Percentiles rank a stretch among this genome's conserved stretches.
Conservation (phyloP, 169 alveolate species). For the Eimeria zaria region DNA sequence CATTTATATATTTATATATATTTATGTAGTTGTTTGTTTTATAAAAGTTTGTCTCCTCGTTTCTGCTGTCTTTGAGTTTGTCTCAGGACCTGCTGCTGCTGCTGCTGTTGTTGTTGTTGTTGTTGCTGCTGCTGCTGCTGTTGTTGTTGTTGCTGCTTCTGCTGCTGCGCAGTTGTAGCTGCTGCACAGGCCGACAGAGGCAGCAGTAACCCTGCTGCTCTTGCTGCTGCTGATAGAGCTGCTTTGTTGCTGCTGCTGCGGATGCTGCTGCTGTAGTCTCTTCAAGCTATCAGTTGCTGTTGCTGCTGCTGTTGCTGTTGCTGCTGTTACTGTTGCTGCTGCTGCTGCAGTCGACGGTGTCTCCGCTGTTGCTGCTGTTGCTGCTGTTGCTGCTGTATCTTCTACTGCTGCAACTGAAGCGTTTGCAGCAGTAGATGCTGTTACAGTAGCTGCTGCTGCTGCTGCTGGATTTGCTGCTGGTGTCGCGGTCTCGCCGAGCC, state of each 20-base stretch:
- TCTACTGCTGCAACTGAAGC: neutral
- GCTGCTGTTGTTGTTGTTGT: neutral
- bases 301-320: slow-evolving; percentile 17
- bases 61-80: neutral
- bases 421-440: neutral
- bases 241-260: neutral
- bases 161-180: slow-evolving; percentile 42
- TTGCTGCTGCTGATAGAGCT: slow-evolving; percentile 1
- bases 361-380: slow-evolving; percentile 15
- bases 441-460: slow-evolving; percentile 14
- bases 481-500: neutral
- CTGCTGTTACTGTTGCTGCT: neutral
- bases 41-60: neutral
- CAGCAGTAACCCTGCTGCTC: neutral
- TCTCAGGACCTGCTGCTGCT: slow-evolving; percentile 12
- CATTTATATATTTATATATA: too few species aligned
- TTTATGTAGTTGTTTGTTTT: too few species aligned
- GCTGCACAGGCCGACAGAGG: neutral
- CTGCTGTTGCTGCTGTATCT: neutral
- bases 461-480: slow-evolving; percentile 10
- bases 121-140: slow-evolving; percentile 12
- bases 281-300: too few species aligned
- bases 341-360: neutral
- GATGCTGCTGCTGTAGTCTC: neutral
- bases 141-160: neutral